These are phyloP conservation scores for Ceratocystis diversiconidia DNA, from an alignment of 2,329 filamentous ascomycete species.

Conservation along the genomic window DNA sequence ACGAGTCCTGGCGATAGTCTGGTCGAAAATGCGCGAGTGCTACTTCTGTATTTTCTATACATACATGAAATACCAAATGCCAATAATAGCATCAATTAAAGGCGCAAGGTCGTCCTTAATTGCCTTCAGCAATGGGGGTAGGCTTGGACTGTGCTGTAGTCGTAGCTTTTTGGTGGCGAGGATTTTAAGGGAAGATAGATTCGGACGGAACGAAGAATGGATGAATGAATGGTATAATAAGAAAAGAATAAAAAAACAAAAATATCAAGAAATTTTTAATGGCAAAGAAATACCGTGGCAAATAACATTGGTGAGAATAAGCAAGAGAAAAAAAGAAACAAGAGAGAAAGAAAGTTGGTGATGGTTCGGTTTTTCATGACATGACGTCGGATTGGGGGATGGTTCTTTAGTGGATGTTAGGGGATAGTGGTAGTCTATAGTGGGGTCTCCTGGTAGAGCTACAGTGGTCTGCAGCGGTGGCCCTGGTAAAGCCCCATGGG, in stretches of 20 bases:
- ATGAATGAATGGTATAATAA: too few species aligned
- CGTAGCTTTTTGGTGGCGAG: not conserved
- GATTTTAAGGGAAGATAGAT: too few species aligned
- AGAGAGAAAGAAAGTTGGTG: not conserved
- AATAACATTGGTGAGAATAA: not conserved
- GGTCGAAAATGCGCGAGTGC: not conserved
- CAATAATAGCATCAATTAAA: constrained; percentile 2
- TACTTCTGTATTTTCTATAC: not conserved
- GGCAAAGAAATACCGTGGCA: not conserved
- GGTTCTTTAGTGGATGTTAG: too few species aligned
- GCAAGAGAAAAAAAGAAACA: not conserved
- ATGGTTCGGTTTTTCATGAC: too few species aligned
- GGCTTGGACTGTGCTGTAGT: not conserved
- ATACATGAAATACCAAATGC: not conserved
- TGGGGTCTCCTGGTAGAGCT: not conserved
- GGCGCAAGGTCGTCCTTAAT: not conserved
- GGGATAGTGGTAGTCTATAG: not conserved
- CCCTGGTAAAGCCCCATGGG: not conserved
- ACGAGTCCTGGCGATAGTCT: not conserved
- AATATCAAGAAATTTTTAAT: not conserved
- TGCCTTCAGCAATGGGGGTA: not conserved
- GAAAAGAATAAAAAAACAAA: not conserved
- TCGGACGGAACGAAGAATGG: too few species aligned
- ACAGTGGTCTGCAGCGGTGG: not conserved
- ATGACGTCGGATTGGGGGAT: too few species aligned